Evolutionary conservation across 1,284 basidiomycete genomes (phyloP).

Genomic region (Ceratobasidium theobromae): DNA sequence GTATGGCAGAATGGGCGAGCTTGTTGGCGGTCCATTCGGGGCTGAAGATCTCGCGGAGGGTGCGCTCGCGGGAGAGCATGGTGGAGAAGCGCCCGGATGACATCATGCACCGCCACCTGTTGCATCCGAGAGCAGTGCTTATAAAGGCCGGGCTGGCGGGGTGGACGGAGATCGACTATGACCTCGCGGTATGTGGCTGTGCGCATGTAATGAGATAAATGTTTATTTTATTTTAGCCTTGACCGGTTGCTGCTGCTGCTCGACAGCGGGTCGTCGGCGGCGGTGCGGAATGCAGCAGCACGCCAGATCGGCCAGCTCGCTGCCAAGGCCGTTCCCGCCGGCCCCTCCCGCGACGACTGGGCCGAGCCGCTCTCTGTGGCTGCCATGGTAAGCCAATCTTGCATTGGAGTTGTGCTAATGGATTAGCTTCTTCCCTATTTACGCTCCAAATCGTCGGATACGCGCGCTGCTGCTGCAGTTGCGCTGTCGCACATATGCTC

Average conservation of each 20-base stretch:
- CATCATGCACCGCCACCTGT: conserved; percentile 3
- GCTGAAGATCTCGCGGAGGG: conserved; percentile 60
- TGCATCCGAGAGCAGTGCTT: conserved; percentile 6
- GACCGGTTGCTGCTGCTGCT: conserved; percentile 89
- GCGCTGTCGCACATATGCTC: conserved; percentile 85
- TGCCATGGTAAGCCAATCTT: conserved; percentile 58
- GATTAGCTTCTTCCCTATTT: conserved; percentile 80
- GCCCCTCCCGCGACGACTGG: conserved; percentile 72
- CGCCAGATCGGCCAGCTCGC: conserved; percentile 91
- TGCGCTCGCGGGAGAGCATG: too few relatives aligned
- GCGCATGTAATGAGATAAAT: conserved; percentile 7
- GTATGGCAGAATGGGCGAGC: conserved; percentile 62
- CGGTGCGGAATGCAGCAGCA: conserved; percentile 85
- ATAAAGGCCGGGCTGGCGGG: conserved; percentile 22
- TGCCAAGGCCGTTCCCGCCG: conserved; percentile 72
- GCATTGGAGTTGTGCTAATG: background rate
- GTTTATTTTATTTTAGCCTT: conserved; percentile 55
- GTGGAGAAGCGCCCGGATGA: background rate
- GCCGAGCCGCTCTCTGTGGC: conserved; percentile 80
- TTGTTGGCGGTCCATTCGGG: conserved; percentile 58
- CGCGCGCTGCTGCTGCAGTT: conserved; percentile 78
- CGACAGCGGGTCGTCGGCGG: conserved; percentile 84
- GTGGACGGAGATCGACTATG: conserved; percentile 16
- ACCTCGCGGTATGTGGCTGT: conserved; percentile 31
- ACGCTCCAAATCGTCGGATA: conserved; percentile 85